Conservation (phyloP, 1,139 yeast genomes). For the Zygoascus hellenicus region DNA sequence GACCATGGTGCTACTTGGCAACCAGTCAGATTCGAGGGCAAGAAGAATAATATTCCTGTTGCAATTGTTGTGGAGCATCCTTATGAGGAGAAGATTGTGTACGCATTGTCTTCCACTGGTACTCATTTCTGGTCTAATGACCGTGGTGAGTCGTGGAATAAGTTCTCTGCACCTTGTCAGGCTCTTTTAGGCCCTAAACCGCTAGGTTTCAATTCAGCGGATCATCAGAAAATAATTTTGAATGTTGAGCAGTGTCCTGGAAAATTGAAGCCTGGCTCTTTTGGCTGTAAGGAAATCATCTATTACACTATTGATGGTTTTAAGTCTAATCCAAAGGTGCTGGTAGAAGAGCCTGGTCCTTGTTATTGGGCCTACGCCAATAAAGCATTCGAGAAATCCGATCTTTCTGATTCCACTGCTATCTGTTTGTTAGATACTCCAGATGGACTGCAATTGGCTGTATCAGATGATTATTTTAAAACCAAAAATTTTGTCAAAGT, state of each 20-base stretch:
- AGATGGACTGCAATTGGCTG: slow-evolving; percentile 41
- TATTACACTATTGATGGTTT: slow-evolving; percentile 54
- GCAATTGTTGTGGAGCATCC: slow-evolving; percentile 42
- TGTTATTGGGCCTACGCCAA: slow-evolving; percentile 49
- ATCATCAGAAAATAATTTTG: slow-evolving; percentile 40
- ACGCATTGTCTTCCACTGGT: slow-evolving; percentile 41
- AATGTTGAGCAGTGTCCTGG: slow-evolving; percentile 38
- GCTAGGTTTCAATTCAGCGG: slow-evolving; percentile 39
- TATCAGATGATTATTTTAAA: slow-evolving; percentile 53
- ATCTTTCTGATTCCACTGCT: slow-evolving; percentile 38
- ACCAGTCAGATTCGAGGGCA: slow-evolving; percentile 30
- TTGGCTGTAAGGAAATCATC: slow-evolving; percentile 33
- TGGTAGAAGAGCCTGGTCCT: slow-evolving; percentile 28
- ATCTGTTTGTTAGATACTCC: slow-evolving; percentile 44
- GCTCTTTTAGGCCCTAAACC: slow-evolving; percentile 24
- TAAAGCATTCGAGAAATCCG: slow-evolving; percentile 35
- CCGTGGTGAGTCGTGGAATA: slow-evolving; percentile 53
- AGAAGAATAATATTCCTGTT: slow-evolving; percentile 29
- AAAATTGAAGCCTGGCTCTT: slow-evolving; percentile 23
- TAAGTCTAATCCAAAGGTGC: slow-evolving; percentile 37
- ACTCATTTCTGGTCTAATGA: slow-evolving; percentile 51
- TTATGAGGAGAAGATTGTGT: slow-evolving; percentile 44
- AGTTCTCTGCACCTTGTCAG: slow-evolving; percentile 34
- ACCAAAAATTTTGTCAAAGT: slow-evolving; percentile 31
- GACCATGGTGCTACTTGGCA: slow-evolving; percentile 59